phyloP scores from a whole-genome alignment of 2,329 filamentous ascomycete species.

The Lachnellula arida region DNA sequence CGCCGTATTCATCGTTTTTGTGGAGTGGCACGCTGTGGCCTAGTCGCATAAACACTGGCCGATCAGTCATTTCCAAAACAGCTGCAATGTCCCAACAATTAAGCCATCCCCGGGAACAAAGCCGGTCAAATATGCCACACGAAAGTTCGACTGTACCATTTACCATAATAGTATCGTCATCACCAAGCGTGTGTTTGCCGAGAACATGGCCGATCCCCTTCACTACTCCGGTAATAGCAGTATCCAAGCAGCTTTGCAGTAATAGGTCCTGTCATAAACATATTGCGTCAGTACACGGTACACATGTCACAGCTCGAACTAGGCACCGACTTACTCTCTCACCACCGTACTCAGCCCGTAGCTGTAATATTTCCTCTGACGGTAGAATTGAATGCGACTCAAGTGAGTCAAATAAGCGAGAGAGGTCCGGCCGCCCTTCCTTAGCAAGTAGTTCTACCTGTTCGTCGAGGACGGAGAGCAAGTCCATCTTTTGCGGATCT shows the following conservation, averaged over 20 bases:
- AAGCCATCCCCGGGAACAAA: constrained; percentile 21
- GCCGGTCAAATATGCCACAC: constrained; percentile 19
- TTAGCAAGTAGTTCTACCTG: constrained; percentile 19
- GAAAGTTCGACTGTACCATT: constrained; percentile 16
- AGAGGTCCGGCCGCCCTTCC: constrained; percentile 16
- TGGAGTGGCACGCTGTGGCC: constrained; percentile 20
- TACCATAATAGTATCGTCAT: constrained; percentile 14
- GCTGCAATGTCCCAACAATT: constrained; percentile 22
- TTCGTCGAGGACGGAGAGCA: constrained; percentile 21
- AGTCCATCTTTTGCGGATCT: constrained; percentile 18
- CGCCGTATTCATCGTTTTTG: constrained; percentile 13
- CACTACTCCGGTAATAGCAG: constrained; percentile 9
- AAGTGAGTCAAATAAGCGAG: constrained; percentile 17
- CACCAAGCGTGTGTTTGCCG: constrained; percentile 6
- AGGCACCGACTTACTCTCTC: constrained; percentile 13
- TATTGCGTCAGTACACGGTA: constrained; percentile 11
- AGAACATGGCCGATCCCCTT: constrained; percentile 12
- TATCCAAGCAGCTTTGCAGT: constrained; percentile 10
- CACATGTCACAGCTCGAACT: constrained; percentile 2
- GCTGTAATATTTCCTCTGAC: constrained; percentile 11
- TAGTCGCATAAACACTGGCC: constrained; percentile 20
- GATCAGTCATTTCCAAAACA: constrained; percentile 24
- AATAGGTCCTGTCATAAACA: constrained; percentile 14
- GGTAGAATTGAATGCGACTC: constrained; percentile 15
- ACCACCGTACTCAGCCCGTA: constrained; percentile 14